Percentiles rank a stretch among this genome's conserved stretches.
These are phyloP conservation scores for Ceratopteris richardii DNA, from an alignment of 75 land plant species.

Conservation along the genomic window DNA sequence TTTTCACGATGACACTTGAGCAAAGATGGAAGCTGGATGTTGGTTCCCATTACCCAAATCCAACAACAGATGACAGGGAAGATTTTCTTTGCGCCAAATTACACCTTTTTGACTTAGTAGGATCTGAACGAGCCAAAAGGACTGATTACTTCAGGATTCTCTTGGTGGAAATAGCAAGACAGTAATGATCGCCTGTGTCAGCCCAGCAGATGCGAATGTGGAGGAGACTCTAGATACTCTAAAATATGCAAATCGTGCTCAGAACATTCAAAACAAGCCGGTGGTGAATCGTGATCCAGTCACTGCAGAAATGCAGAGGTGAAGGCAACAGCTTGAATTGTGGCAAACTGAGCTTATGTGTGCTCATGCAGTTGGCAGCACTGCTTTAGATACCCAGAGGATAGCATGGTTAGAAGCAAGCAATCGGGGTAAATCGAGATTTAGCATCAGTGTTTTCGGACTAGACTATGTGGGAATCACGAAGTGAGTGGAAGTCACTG, in stretches of 20 bases:
- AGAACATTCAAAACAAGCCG: slow-evolving; percentile 95
- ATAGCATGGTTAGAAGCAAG: too few relatives aligned
- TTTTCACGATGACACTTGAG: slow-evolving; percentile 95
- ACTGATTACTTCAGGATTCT: slow-evolving; percentile 69
- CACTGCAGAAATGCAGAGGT: slow-evolving; percentile 83
- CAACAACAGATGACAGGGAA: slow-evolving; percentile 48
- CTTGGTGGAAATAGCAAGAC: slow-evolving; percentile 99
- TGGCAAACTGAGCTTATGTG: slow-evolving; percentile 77
- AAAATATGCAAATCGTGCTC: slow-evolving; percentile 97
- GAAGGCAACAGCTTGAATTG: slow-evolving; percentile 81
- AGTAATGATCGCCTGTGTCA: slow-evolving; percentile 97
- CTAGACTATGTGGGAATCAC: too few relatives aligned
- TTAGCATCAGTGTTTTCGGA: too few relatives aligned
- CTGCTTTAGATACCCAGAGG: slow-evolving; percentile 48
- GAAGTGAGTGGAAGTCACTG: too few relatives aligned
- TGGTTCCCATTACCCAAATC: slow-evolving; percentile 17
- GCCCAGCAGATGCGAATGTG: slow-evolving; percentile 96
- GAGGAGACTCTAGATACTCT: slow-evolving; percentile 93
- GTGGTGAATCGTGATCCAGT: slow-evolving; percentile 91
- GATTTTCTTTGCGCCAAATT: slow-evolving; percentile 97
- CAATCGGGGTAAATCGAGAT: too few relatives aligned
- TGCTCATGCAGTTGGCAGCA: slow-evolving; percentile 46
- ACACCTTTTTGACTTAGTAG: slow-evolving; percentile 97
- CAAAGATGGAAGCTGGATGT: slow-evolving; percentile 73
- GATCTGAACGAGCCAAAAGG: slow-evolving; percentile 94